A percentile compares a stretch with the other conserved stretches of the same genome.
phyloP scores from a whole-genome alignment of 148 eudicot species.

The Dysphania ambrosioides region DNA sequence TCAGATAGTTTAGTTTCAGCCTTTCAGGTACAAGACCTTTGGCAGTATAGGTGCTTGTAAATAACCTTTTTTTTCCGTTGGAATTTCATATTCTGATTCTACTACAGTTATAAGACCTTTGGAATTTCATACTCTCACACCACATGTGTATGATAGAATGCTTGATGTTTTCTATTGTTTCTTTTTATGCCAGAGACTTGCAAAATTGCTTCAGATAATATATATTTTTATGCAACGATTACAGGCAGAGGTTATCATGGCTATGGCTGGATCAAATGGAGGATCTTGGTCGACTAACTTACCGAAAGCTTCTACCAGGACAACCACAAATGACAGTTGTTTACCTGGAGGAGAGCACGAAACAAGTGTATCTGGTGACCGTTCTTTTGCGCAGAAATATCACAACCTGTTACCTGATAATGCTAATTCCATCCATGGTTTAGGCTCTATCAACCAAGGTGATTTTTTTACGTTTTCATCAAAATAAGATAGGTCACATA shows the following conservation, averaged over 20 bases:
- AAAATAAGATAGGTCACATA: neutral
- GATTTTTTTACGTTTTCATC: neutral
- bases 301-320: conserved; percentile 36
- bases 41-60: neutral
- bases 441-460: conserved; percentile 16
- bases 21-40: neutral
- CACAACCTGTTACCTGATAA: neutral
- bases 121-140: neutral
- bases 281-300: conserved; percentile 75
- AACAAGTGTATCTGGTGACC: conserved; percentile 14
- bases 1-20: neutral
- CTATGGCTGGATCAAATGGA: conserved; percentile 78
- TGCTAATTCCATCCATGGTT: conserved; percentile 1
- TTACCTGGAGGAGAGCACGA: conserved; percentile 33
- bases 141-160: neutral
- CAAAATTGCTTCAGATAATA: conserved; percentile 12
- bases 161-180: neutral
- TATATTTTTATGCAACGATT: conserved; percentile 8
- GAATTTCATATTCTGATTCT: neutral
- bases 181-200: neutral
- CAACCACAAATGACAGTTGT: conserved; percentile 28
- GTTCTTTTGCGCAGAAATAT: conserved; percentile 12
- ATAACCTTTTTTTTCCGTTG: neutral
- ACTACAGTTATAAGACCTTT: too few species aligned
- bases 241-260: conserved; percentile 80